Evolutionary conservation across 2,329 filamentous ascomycete genomes (phyloP), one percentile per base, ranked within the genome.

Genomic region (Periconia macrospinosa): DNA sequence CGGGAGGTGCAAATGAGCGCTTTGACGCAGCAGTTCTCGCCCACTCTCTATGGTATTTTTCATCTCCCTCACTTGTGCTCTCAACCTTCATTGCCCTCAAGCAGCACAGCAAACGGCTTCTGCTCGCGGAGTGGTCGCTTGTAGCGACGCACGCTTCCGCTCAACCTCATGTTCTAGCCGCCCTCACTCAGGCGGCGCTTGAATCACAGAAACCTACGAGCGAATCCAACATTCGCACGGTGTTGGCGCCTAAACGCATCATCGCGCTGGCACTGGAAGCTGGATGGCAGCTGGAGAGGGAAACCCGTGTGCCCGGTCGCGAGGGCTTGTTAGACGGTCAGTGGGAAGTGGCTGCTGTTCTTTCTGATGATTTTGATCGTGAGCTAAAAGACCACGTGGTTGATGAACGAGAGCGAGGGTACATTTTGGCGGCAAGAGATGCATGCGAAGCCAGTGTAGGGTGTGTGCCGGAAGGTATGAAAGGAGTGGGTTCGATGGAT

Each of bases 11-110:
- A 7, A 54, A 17, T 19, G 54, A 49, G 11, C n/a, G 37, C 3
- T 83, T 76, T 67, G 78, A 82, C 55, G 75, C 72, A 19, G 73
- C 76, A 2, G 77, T 84, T 2, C 71, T 85, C 35, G 71, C 72
- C 17, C 82, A 85, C 64, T 78, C 74, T 57, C 72, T 82, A 27
- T 85, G 79, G 78, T 85, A 85, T 62, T 84, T 85, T 59, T 58
- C 70, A 15, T 74, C 73, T 1, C 73, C 73, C 0, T 56, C 60
- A 0, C 58, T 70, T 11, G 67, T 82, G 3, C 54, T 65, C 0
- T 54, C 57, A 1, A 74, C 78, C n/a, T 68, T 82, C 6, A 6
- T 54, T 0, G 67, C 70, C n/a, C 60, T 78, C 27, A 67, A 60
- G 27, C 60, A 68, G 10, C 67, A 73, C 41, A 72, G 65, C 17